Conservation (phyloP, 208 protist species). For the Crithidia fasciculata region DNA sequence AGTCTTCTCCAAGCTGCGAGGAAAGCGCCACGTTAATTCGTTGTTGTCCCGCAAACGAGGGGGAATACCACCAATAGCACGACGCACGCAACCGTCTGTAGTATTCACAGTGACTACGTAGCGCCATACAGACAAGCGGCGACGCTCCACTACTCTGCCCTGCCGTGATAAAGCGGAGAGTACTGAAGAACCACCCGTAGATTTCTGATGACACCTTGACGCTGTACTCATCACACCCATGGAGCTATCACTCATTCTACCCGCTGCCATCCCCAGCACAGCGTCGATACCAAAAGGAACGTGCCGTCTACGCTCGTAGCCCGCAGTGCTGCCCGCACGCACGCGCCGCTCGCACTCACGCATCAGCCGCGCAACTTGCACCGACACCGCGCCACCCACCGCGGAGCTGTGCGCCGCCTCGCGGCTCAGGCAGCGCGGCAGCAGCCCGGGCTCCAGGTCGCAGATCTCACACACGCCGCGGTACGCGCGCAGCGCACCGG, state of each 20-base stretch:
- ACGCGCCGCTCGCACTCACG: constrained; percentile 14
- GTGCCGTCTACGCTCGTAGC: not conserved
- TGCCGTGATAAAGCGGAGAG: no score
- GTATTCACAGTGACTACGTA: no score
- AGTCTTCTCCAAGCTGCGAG: not conserved
- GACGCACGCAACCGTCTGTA: no score
- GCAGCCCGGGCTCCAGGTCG: constrained; percentile 25
- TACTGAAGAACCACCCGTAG: not conserved
- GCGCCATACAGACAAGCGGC: no score
- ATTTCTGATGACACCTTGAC: no score
- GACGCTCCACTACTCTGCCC: not conserved
- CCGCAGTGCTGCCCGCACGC: constrained; percentile 5
- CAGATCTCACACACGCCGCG: constrained; percentile 23
- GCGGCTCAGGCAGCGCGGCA: constrained; percentile 20
- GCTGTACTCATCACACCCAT: no score
- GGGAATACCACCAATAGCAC: no score
- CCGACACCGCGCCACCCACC: constrained; percentile 14
- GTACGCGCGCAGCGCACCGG: constrained; percentile 33
- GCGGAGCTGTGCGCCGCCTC: constrained; percentile 15
- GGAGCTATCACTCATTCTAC: no score
- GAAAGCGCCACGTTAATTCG: constrained; percentile 5
- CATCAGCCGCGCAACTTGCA: constrained; percentile 26
- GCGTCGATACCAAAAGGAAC: constrained; percentile 18
- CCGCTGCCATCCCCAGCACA: not conserved
- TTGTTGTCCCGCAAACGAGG: constrained; percentile 5